These are phyloP conservation scores for Calocybe cyanea DNA, from an alignment of 768 basidiomycete genomes.

Conservation along the genomic window DNA sequence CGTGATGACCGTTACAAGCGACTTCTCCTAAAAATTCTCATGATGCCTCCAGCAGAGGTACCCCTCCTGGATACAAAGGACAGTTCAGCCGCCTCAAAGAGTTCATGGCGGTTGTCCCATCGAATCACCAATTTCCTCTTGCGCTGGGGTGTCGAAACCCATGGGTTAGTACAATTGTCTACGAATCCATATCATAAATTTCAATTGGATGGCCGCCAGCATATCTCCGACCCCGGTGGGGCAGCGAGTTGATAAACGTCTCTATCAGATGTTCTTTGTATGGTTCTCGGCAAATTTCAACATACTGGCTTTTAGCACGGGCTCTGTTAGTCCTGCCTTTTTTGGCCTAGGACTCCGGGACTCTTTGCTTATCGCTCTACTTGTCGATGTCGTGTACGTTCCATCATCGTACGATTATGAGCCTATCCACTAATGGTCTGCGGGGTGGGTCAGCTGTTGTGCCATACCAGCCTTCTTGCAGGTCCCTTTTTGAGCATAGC, in stretches of 20 bases:
- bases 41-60: background rate
- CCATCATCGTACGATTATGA: background rate
- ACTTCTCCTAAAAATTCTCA: background rate
- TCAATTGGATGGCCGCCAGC: conserved; percentile 24
- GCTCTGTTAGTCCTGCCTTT: conserved; percentile 55
- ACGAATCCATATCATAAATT: background rate
- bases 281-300: conserved; percentile 75
- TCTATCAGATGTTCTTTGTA: conserved; percentile 64
- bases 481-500: conserved; percentile 15
- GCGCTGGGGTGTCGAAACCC: conserved; percentile 30
- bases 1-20: no score
- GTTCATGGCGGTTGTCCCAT: background rate
- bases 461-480: conserved; percentile 59
- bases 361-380: conserved; percentile 44
- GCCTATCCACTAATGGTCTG: no score
- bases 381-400: conserved; percentile 40
- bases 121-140: conserved; percentile 20
- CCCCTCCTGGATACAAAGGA: background rate
- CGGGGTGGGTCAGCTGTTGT: conserved; percentile 27
- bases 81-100: background rate
- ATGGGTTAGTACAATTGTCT: conserved; percentile 21
- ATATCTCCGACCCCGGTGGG: conserved; percentile 50
- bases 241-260: conserved; percentile 51
- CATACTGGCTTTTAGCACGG: conserved; percentile 58
- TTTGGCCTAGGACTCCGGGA: conserved; percentile 53